Evolutionary conservation across 306 rosid species (phyloP).

Genomic region (Arachis stenosperma): DNA sequence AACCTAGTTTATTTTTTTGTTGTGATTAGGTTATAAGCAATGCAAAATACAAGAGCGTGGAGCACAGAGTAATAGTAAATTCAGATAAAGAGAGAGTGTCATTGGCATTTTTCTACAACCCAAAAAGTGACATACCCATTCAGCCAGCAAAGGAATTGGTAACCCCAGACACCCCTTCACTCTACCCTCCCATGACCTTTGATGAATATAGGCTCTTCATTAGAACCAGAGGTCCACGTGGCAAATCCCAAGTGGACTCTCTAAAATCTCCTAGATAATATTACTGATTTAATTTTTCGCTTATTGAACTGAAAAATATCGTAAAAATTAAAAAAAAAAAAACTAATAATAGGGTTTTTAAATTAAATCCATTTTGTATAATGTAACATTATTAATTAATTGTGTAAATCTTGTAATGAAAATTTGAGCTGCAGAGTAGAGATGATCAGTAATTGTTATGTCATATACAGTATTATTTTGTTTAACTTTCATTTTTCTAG

Average conservation of each 20-base stretch:
- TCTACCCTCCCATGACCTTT: constrained; percentile 76
- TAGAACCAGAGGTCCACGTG: constrained; percentile 80
- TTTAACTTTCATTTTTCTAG: no score
- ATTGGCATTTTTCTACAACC: constrained; percentile 92
- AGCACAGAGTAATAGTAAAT: constrained; percentile 90
- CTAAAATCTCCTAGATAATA: constrained; percentile 54
- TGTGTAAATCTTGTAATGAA: background rate
- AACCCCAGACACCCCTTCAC: constrained; percentile 55
- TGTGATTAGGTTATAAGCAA: constrained; percentile 74
- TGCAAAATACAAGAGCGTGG: constrained; percentile 83
- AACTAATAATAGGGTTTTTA: background rate
- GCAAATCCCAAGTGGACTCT: constrained; percentile 94
- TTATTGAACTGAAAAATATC: no score
- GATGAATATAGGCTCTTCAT: constrained; percentile 84
- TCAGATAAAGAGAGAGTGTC: constrained; percentile 75
- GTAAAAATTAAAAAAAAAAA: no score
- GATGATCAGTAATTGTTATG: background rate
- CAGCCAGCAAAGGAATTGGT: constrained; percentile 68
- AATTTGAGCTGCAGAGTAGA: background rate
- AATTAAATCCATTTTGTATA: no score
- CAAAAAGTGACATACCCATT: constrained; percentile 79
- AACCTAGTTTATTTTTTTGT: background rate
- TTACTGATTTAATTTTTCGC: no score
- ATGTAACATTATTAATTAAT: no score
- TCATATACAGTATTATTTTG: no score